phyloP scores from a whole-genome alignment of 805 yeast species.

The Phaffomyces antillensis region DNA sequence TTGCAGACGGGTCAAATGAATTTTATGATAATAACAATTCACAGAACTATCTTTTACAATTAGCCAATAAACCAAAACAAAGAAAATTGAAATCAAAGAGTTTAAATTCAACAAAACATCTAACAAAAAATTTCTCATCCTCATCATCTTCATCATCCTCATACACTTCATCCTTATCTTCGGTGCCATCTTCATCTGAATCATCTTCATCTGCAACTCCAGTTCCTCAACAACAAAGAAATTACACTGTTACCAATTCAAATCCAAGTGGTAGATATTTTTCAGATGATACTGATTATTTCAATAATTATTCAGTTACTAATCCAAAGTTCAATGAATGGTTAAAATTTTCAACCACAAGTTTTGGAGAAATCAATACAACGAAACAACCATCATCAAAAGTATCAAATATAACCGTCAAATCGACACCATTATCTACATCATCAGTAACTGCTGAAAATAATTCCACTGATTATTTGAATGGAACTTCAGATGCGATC shows the following conservation, averaged over 20 bases:
- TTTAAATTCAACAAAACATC: constrained; percentile 2
- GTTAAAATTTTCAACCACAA: constrained; percentile 8
- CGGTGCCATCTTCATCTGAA: neutral
- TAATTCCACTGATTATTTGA: constrained; percentile 1
- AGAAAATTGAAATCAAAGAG: constrained; percentile 1
- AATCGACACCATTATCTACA: constrained; percentile 6
- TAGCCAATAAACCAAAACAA: constrained; percentile 13
- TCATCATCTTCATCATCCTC: constrained; percentile 2
- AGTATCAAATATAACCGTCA: constrained; percentile 1
- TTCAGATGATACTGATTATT: constrained; percentile 23
- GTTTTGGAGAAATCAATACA: constrained; percentile 2
- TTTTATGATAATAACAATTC: constrained; percentile 37
- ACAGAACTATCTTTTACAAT: constrained; percentile 31
- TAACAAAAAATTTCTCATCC: constrained; percentile 4
- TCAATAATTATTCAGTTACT: constrained; percentile 11
- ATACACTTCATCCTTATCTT: too few relatives aligned
- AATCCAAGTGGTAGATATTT: constrained; percentile 17
- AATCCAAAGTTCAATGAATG: constrained; percentile 8
- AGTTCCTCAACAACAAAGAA: constrained; percentile 5
- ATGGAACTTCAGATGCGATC: neutral
- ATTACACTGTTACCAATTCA: constrained; percentile 8
- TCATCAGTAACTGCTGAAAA: neutral
- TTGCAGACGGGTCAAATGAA: constrained; percentile 21
- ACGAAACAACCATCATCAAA: neutral
- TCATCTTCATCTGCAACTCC: constrained; percentile 10